These are phyloP conservation scores for Gloeophyllum trabeum DNA, from an alignment of 768 basidiomycete species.

Conservation along the genomic window DNA sequence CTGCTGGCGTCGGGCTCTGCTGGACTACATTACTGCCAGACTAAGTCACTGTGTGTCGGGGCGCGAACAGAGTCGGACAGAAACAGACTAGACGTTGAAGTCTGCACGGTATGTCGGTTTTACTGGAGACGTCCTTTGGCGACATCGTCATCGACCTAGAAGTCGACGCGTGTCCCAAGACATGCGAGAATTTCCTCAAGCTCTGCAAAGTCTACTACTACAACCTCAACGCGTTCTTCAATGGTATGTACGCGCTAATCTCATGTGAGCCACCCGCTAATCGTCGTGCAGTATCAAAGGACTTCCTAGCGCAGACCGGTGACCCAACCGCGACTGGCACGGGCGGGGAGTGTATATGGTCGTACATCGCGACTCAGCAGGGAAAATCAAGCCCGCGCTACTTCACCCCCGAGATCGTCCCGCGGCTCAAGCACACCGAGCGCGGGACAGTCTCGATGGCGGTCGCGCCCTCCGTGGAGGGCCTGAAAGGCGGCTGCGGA, in stretches of 20 bases:
- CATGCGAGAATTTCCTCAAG: slow-evolving; percentile 94
- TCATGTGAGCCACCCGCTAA: background rate
- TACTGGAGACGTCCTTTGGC: slow-evolving; percentile 94
- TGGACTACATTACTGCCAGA: background rate
- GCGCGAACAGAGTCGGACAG: too few species aligned
- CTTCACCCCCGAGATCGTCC: slow-evolving; percentile 74
- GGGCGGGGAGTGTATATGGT: slow-evolving; percentile 87
- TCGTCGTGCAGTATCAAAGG: slow-evolving; percentile 71
- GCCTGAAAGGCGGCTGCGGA: slow-evolving; percentile 64
- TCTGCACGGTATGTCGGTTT: slow-evolving; percentile 99
- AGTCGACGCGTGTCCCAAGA: slow-evolving; percentile 80
- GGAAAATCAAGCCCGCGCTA: slow-evolving; percentile 49
- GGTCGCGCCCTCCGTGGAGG: slow-evolving; percentile 69
- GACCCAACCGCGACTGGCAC: slow-evolving; percentile 93
- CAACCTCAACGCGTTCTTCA: slow-evolving; percentile 96
- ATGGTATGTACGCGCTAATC: slow-evolving; percentile 59
- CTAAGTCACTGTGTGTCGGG: background rate
- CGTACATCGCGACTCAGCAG: slow-evolving; percentile 45
- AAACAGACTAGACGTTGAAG: too few species aligned
- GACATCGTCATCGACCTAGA: slow-evolving; percentile 96
- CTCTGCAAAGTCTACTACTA: slow-evolving; percentile 97
- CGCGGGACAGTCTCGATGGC: slow-evolving; percentile 98
- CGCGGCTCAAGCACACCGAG: slow-evolving; percentile 71
- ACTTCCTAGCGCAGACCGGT: slow-evolving; percentile 94
- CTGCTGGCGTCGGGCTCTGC: background rate